Evolutionary conservation across 345 rosid species (phyloP), one percentile per base, ranked within the genome.

Genomic region (Moricandia moricandioides): DNA sequence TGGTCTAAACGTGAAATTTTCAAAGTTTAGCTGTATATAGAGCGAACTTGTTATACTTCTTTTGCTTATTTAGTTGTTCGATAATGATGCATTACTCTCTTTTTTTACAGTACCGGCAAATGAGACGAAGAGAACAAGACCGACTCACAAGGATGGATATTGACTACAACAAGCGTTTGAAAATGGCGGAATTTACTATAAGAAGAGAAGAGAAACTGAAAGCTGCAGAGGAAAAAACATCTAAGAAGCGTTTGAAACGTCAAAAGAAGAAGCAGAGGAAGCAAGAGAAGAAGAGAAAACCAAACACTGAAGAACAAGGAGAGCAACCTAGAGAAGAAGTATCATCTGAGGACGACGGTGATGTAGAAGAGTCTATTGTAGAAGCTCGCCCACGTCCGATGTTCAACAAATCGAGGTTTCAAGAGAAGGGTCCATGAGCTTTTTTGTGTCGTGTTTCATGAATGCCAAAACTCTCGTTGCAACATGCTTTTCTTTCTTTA

Each of bases 41-140:
- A 33, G 16, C 14, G 65, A 7, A 60, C 43, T 60, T 62, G 64
- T 21, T 29, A 17, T 8, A 65, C 65, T 12, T 39, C 12, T 3
- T 65, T 74, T 17, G 12, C n/a, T 0, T 74, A 56, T 57, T 11
- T 66, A 70, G 52, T 43, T 57, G 3, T 55, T 29, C 0, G 4
- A 17, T 34, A 70, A 3, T 17, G 67, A 77, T 71, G 33, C 62
- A 71, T 33, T n/a, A 0, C 4, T 71, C 71, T 8, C 68, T 29
- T 34, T 60, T 60, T 56, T 8, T 52, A 76, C 87, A 95, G 97
- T 95, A 90, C 74, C 91, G 31, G 17, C 97, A 92, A 79, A 95
- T 95, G 99, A 85, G 97, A 68, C 77, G 99, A 70, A 88, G 82
- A 75, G 99, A 95, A 78, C 97, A 90, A 80, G 98, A 90, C 4